These are phyloP conservation scores for Ogataea allantospora DNA, from an alignment of 805 yeast species.

Conservation along the genomic window DNA sequence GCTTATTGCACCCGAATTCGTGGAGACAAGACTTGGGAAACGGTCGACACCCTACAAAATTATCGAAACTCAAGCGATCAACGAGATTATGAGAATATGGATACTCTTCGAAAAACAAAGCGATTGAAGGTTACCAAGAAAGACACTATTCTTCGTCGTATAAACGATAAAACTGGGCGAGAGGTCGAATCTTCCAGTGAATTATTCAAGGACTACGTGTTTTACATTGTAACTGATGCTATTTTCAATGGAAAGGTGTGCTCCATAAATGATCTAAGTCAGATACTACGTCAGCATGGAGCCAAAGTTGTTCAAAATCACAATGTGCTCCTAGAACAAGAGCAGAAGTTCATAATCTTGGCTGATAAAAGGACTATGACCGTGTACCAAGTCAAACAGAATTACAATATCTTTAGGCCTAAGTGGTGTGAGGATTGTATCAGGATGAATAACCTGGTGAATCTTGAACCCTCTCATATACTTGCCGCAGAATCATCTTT, in stretches of 20 bases:
- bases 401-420: slow-evolving; percentile 61
- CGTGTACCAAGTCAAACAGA: slow-evolving; percentile 36
- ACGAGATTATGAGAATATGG: slow-evolving; percentile 14
- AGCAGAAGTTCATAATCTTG: slow-evolving; percentile 30
- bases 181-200: slow-evolving; percentile 2
- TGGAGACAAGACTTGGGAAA: slow-evolving; percentile 61
- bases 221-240: slow-evolving; percentile 56
- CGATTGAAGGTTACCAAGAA: slow-evolving; percentile 18
- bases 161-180: slow-evolving; percentile 14
- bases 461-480: slow-evolving; percentile 61
- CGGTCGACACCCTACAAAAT: slow-evolving; percentile 55
- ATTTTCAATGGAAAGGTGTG: slow-evolving; percentile 25
- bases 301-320: slow-evolving; percentile 43
- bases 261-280: slow-evolving; percentile 36
- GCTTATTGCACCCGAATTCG: slow-evolving; percentile 70
- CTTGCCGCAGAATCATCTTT: slow-evolving; percentile 39
- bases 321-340: slow-evolving; percentile 21
- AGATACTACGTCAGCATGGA: slow-evolving; percentile 45
- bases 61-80: slow-evolving; percentile 34
- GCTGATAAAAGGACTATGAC: slow-evolving; percentile 40
- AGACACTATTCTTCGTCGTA: slow-evolving; percentile 11
- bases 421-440: slow-evolving; percentile 74
- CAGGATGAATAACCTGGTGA: slow-evolving; percentile 38
- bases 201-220: slow-evolving; percentile 45
- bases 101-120: slow-evolving; percentile 30